Conservation (phyloP, 805 yeast species). For the Saccharomycopsis selenospora region DNA sequence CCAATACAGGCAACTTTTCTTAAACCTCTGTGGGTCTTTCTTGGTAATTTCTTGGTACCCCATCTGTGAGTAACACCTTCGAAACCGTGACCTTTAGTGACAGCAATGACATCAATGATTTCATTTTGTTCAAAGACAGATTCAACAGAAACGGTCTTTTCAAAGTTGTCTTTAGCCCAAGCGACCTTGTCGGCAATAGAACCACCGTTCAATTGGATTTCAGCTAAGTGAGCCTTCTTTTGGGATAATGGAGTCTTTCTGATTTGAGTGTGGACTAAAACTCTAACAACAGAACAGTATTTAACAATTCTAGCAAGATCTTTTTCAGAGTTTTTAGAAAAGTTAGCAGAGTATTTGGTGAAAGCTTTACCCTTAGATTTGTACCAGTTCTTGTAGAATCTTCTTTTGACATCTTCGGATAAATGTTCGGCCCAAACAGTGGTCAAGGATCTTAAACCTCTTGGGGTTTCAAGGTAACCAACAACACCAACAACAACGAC, state of each 20-base stretch:
- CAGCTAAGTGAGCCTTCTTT: constrained; percentile 99
- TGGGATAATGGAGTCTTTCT: constrained; percentile 98
- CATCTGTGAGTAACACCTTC: constrained; percentile 99
- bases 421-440: constrained; percentile 99
- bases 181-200: constrained; percentile 93
- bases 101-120: constrained; percentile 97
- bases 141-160: constrained; percentile 95
- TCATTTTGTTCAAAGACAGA: constrained; percentile 98
- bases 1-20: constrained; percentile 99
- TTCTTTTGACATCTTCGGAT: constrained; percentile 98
- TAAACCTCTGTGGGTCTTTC: constrained; percentile 99
- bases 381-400: constrained; percentile 99
- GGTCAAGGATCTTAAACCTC: constrained; percentile 98
- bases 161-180: constrained; percentile 98
- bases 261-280: constrained; percentile 98
- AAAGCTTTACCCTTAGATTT: constrained; percentile 99
- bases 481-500: constrained; percentile 99
- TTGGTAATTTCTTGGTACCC: constrained; percentile 99
- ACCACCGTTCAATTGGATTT: constrained; percentile 99
- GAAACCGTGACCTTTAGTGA: constrained; percentile 99
- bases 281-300: constrained; percentile 98
- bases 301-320: constrained; percentile 98
- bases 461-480: constrained; percentile 99
- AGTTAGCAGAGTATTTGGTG: constrained; percentile 99
- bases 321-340: constrained; percentile 87